Evolutionary conservation across 108 stramenopile genomes (phyloP).

Genomic region (Stephanodiscus triporus): DNA sequence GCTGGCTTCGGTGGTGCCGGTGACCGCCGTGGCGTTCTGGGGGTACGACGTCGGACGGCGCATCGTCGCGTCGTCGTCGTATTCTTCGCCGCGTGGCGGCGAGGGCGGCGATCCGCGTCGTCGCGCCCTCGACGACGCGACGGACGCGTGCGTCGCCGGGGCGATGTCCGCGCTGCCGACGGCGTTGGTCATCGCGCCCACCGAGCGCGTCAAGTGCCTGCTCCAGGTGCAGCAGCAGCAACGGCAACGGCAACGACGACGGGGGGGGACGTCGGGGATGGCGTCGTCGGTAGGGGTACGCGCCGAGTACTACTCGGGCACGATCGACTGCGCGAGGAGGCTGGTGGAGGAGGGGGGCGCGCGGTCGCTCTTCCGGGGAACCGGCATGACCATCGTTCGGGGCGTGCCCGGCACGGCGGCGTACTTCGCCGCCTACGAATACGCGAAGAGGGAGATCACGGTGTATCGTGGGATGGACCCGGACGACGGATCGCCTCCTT

Average conservation of each 20-base stretch:
- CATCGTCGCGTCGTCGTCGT: background rate
- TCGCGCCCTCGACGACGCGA: slow-evolving; percentile 1
- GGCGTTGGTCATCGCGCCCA: slow-evolving; percentile 79
- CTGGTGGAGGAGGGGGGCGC: slow-evolving; percentile 71
- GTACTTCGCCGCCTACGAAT: slow-evolving; percentile 86
- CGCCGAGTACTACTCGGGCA: slow-evolving; percentile 69
- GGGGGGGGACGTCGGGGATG: too few relatives aligned
- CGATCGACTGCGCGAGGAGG: slow-evolving; percentile 72
- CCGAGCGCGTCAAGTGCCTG: slow-evolving; percentile 87
- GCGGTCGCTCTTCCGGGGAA: slow-evolving; percentile 74
- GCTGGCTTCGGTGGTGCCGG: slow-evolving; percentile 74
- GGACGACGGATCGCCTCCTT: slow-evolving; percentile 40
- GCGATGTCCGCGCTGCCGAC: slow-evolving; percentile 81
- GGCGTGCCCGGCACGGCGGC: slow-evolving; percentile 84
- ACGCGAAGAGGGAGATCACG: slow-evolving; percentile 59
- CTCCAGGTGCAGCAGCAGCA: slow-evolving; percentile 69
- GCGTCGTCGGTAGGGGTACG: slow-evolving; percentile 17
- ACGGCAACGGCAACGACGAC: background rate
- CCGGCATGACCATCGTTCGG: slow-evolving; percentile 71
- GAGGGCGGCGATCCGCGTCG: background rate
- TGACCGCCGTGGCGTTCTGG: slow-evolving; percentile 89
- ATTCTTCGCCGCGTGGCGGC: too few relatives aligned
- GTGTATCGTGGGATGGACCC: slow-evolving; percentile 33
- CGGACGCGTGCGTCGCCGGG: slow-evolving; percentile 68
- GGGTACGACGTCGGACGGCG: slow-evolving; percentile 85